A percentile compares a stretch with the other conserved stretches of the same genome.
phyloP scores from a whole-genome alignment of 2,329 filamentous ascomycete genomes.

The Bipolaris oryzae region DNA sequence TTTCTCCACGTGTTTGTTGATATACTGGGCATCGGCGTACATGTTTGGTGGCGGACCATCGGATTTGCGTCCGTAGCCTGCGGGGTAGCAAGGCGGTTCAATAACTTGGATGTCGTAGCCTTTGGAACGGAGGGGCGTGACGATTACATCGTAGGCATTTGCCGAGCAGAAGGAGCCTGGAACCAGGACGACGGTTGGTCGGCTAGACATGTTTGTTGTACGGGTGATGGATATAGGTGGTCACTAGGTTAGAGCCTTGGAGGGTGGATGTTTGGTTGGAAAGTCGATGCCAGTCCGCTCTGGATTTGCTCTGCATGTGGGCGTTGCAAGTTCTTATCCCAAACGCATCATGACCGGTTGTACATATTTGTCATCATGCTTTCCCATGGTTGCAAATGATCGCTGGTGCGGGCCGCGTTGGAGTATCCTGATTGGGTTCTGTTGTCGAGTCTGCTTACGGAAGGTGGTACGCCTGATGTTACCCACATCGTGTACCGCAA shows the following conservation, averaged over 20 bases:
- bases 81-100: constrained; percentile 21
- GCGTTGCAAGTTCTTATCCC: neutral
- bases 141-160: constrained; percentile 23
- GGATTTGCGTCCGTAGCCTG: constrained; percentile 9
- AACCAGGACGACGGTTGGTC: constrained; percentile 31
- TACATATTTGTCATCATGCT: neutral
- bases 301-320: neutral
- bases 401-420: neutral
- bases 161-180: constrained; percentile 33
- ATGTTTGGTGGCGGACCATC: constrained; percentile 17
- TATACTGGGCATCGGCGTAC: constrained; percentile 41
- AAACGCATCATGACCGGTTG: neutral
- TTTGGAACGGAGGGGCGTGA: constrained; percentile 12
- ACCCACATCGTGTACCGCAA: neutral
- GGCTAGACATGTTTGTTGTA: constrained; percentile 13
- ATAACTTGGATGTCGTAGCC: constrained; percentile 26
- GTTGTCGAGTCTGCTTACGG: neutral
- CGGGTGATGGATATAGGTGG: neutral
- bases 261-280: neutral
- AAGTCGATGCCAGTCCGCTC: neutral
- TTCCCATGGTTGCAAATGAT: neutral
- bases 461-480: neutral
- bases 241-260: neutral
- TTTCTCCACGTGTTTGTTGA: constrained; percentile 27
- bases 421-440: neutral